Conservation (phyloP, 768 basidiomycete species). For the Podaxis pistillaris region DNA sequence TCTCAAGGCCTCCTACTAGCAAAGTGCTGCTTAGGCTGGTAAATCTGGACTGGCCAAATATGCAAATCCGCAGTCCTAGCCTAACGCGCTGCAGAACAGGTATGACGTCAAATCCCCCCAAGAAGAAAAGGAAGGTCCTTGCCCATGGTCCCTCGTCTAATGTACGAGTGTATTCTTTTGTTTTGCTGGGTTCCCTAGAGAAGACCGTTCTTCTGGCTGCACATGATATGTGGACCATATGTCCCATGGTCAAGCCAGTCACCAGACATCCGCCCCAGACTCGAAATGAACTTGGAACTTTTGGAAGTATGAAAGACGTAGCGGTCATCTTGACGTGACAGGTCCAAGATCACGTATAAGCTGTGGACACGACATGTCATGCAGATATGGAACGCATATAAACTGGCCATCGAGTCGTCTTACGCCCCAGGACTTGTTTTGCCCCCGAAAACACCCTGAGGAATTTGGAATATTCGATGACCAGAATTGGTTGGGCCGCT, state of each 20-base stretch:
- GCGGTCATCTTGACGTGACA: too few relatives aligned
- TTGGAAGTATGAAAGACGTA: too few relatives aligned
- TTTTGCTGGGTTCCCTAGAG: not conserved
- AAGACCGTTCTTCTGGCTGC: not conserved
- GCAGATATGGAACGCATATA: not conserved
- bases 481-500: not conserved
- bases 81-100: too few relatives aligned
- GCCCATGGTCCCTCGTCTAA: not conserved
- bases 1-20: too few relatives aligned
- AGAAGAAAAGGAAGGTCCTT: not conserved
- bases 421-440: too few relatives aligned
- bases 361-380: too few relatives aligned
- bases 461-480: not conserved
- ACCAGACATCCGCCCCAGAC: not conserved
- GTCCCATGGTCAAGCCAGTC: not conserved
- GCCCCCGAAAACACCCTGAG: too few relatives aligned
- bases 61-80: too few relatives aligned
- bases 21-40: too few relatives aligned
- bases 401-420: not conserved
- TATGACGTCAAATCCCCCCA: not conserved
- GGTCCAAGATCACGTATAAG: too few relatives aligned
- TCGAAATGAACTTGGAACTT: too few relatives aligned
- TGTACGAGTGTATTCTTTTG: not conserved
- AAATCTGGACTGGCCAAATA: too few relatives aligned
- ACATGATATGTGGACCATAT: conserved; percentile 9